Base-by-base conservation (phyloP, 1,139 yeast genomes). In the Lodderomyces jiufengensis region DNA sequence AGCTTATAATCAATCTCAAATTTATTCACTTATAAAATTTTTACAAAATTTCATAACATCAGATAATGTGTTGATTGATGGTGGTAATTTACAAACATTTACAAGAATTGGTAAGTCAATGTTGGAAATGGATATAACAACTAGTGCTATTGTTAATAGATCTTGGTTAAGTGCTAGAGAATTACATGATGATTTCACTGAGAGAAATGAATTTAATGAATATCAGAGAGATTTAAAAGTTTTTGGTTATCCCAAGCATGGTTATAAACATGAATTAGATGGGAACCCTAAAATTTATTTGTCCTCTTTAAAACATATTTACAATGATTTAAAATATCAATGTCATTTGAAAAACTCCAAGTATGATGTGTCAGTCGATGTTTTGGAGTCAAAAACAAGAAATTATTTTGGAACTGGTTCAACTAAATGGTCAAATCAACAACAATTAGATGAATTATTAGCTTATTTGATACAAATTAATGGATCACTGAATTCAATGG, bases 91-190 rank as follows among this genome's bases (percentile, higher is more conserved):
- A 2, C 43, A 37, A 2, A 71, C 61, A 41, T 44, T 36, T 26
- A 31, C 20, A 1, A 62, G 95, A 41, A 71, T 77, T 33, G 83
- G 90, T 0, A 63, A 76, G 40, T 68, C 82, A 3, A 59, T 79
- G 13, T 51, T 88, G 7, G 97, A 88, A 54, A 51, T 86, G 7
- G 97, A 88, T 54, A 61, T 81, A 1, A 54, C 70, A 10, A 78
- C 90, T 0, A 70, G 64, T 26, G 59, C 70, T 51, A 82, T 88
- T 13, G 31, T 60, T 5, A 88, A 88, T 51, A 59, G 90, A 21
- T 37, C 51, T 1, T 59, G 59, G 1, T 34, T 84, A 2, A 32
- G 49, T 2, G 72, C 71, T 37, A 54, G 80, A 24, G 59, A 71
- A 26, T 45, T 76, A 2, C 90, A 82, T 49, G 59, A 68, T 37